Base-by-base conservation (phyloP, 306 rosid genomes). In the Lathyrus oleraceus region DNA sequence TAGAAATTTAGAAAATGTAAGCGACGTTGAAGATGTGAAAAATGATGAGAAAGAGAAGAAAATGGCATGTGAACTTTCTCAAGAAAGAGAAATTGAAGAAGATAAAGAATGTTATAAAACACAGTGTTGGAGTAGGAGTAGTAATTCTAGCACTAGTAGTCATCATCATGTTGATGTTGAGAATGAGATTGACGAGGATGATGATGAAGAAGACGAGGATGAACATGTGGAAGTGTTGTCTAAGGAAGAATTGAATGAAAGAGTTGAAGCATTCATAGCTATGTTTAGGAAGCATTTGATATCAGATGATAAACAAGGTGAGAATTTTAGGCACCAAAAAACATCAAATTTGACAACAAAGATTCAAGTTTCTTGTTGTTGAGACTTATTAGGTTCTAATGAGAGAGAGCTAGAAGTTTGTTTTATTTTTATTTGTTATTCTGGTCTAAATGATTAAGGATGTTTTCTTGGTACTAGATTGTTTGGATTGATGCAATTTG, bases 191-290 rank as follows among this genome's bases (percentile, higher is more conserved):
- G 79, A 47, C 10, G 80, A 65, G 17, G 71, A 78, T 14, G 83
- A 61, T 2, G 61, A 36, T 5, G 75, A 51, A 0, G 83, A 43
- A 2, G 78, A 40, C 1, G 77, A 10, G 13, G 82, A 71, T 13
- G 83, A 62, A 7, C 87, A 69, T 21, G 78, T 52, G 15, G 53
- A 80, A 43, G 44, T 51, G 80, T 66, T 94, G 61, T 88, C 97
- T 8, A 89, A 87, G 80, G 97, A 89, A 79, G 97, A 89, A 67
- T 79, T 94, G 84, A 89, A 95, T 63, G 95, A 89, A 75, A 91
- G 90, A 78, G 97, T 77, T 57, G 99, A 95, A 71, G 97, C 99
- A 73, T 95, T 95, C 79, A 95, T 95, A 40, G 65, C 91, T n/a
- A 89, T 83, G 96, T 95, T 95, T 40, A 86, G 96, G 71, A 86